Percentiles rank a stretch among this genome's conserved stretches.
Conservation (phyloP, 768 basidiomycete species). For the Termitomyces eurrhizus region DNA sequence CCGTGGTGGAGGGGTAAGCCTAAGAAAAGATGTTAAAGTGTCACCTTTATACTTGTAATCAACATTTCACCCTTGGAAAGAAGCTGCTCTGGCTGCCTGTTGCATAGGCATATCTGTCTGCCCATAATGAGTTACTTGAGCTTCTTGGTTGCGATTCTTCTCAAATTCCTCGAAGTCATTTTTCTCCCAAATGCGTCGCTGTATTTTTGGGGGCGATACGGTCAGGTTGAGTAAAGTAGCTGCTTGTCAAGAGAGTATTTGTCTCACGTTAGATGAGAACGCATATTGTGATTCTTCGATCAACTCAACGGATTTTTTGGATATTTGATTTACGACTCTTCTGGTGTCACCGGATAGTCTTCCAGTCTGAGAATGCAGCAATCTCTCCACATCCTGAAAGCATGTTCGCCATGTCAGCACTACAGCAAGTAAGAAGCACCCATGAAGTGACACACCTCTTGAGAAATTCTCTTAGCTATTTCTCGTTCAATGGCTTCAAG, state of each 20-base stretch:
- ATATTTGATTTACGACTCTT: background rate
- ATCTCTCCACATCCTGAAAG: background rate
- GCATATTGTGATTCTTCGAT: background rate
- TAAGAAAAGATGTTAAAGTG: background rate
- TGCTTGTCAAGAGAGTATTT: background rate
- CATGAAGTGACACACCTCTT: background rate
- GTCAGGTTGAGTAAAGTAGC: background rate
- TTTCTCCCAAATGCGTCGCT: background rate
- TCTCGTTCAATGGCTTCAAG: background rate
- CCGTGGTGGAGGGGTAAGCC: background rate
- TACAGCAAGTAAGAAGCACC: background rate
- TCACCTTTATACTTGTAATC: background rate
- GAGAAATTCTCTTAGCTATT: background rate
- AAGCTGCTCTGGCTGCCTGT: background rate
- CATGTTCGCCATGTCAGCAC: background rate
- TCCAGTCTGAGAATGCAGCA: background rate
- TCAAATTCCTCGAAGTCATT: background rate
- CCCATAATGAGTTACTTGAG: background rate
- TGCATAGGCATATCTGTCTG: background rate
- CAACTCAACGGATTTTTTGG: background rate
- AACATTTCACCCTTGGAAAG: background rate
- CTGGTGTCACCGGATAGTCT: background rate
- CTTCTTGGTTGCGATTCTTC: background rate
- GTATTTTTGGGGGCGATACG: background rate
- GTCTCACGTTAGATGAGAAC: background rate